Evolutionary conservation across 768 basidiomycete genomes (phyloP).

Genomic region (Rhizopogon roseolus): DNA sequence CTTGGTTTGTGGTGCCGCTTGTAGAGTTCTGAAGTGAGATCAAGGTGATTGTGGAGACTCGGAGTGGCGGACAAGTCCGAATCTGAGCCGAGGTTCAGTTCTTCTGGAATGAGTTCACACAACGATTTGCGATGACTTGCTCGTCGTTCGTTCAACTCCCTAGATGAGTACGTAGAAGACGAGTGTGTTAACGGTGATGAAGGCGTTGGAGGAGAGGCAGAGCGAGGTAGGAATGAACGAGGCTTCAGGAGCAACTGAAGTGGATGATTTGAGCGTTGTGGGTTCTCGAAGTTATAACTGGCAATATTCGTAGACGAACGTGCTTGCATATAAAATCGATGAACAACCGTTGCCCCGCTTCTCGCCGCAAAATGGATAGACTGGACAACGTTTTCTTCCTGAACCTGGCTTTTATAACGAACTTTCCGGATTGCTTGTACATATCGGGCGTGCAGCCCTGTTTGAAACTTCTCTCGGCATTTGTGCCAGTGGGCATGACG

Average conservation of each 20-base stretch:
- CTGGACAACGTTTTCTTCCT: conserved; percentile 9
- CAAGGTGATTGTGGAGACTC: conserved; percentile 25
- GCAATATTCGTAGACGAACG: conserved; percentile 24
- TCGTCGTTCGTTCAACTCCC: conserved; percentile 8
- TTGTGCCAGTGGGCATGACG: neutral
- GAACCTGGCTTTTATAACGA: conserved; percentile 26
- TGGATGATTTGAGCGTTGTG: conserved; percentile 1
- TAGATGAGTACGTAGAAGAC: neutral
- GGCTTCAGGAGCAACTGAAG: conserved; percentile 3
- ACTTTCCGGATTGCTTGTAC: conserved; percentile 19
- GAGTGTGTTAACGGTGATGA: conserved; percentile 21
- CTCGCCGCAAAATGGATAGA: conserved; percentile 2
- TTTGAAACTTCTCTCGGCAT: conserved; percentile 3
- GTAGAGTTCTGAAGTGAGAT: conserved; percentile 36
- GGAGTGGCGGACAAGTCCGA: conserved; percentile 31
- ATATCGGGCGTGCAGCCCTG: conserved; percentile 19
- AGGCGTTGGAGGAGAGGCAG: conserved; percentile 6
- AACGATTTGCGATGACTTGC: conserved; percentile 14
- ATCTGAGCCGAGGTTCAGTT: conserved; percentile 22
- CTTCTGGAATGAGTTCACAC: conserved; percentile 29
- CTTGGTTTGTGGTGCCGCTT: conserved; percentile 64
- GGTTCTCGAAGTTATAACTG: conserved; percentile 12
- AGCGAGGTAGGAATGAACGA: neutral
- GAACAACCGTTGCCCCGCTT: conserved; percentile 2
- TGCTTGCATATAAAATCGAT: conserved; percentile 22